Evolutionary conservation across 2,329 filamentous ascomycete species (phyloP).

Genomic region (Talaromyces amestolkiae): DNA sequence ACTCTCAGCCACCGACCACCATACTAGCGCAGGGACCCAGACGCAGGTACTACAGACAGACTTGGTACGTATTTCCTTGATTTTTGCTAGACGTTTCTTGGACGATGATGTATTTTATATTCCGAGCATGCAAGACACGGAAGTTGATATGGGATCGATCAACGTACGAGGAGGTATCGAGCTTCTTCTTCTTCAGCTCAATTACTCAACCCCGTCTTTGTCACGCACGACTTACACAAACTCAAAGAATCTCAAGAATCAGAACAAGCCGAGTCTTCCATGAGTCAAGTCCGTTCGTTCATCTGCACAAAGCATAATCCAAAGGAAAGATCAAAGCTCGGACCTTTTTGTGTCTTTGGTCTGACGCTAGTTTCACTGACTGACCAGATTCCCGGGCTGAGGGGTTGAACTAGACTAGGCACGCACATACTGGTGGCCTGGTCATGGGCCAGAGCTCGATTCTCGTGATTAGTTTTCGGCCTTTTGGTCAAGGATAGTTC

Average conservation of each 20-base stretch:
- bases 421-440: too few species aligned
- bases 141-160: not conserved
- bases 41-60: not conserved
- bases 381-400: not conserved
- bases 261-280: not conserved
- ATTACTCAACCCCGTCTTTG: not conserved
- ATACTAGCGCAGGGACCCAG: conserved; percentile 16
- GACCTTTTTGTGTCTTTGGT: not conserved
- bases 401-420: not conserved
- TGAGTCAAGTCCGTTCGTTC: not conserved
- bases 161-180: not conserved
- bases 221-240: not conserved
- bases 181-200: not conserved
- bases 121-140: not conserved
- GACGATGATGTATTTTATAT: not conserved
- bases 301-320: not conserved
- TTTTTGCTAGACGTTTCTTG: not conserved
- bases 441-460: not conserved
- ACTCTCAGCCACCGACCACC: not conserved
- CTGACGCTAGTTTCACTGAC: conserved; percentile 3
- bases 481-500: not conserved
- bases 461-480: not conserved
- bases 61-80: not conserved
- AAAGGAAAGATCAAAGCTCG: not conserved
- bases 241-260: not conserved